Evolutionary conservation across 139 green algal species (phyloP), one percentile per base, ranked within the genome.

Genomic region (Asterochloris sp.): DNA sequence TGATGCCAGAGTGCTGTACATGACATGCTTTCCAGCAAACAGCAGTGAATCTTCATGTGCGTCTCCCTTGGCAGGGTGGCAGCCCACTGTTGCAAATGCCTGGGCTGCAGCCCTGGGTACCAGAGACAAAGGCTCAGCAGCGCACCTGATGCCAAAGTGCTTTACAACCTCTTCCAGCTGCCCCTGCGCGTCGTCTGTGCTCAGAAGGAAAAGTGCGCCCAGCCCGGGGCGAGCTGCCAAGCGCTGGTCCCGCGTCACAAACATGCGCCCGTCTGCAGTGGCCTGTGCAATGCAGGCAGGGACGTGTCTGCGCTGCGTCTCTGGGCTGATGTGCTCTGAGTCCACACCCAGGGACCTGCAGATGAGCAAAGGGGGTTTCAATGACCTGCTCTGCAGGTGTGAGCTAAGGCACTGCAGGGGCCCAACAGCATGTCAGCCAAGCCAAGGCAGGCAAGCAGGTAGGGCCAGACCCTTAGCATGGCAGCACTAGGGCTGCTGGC

Each of bases 121-220:
- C 38, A 54, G 6, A 6, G 4, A 54, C 6, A 10, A 2, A 54
- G 38, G 38, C 38, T 54, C 76, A 73, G 28, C 11, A 23, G 16
- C 63, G 60, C 63, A 81, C 77, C 63, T 73, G 62, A 81, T 81
- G 14, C 77, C 77, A 64, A 81, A 81, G 63, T 28, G 77, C 26
- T 74, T 62, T 19, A 73, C 61, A 19, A 81, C 73, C 1, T 81
- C 77, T 21, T 26, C 26, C n/a, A 81, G 69, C 77, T 81, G 77
- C 27, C 73, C 26, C 62, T 81, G 61, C n/a, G 77, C 63, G 69
- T 81, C 28, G 28, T 81, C 77, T 62, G 15, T n/a, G 14, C 61
- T 62, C 17, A 81, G 77, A 24, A 81, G 63, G 11, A 73, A 81
- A 0, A 81, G 61, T 11, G 77, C 77, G 28, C 77, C 69, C 16